Base-by-base conservation (phyloP, 164 flowering plant species). In the Tetracentron sinense region DNA sequence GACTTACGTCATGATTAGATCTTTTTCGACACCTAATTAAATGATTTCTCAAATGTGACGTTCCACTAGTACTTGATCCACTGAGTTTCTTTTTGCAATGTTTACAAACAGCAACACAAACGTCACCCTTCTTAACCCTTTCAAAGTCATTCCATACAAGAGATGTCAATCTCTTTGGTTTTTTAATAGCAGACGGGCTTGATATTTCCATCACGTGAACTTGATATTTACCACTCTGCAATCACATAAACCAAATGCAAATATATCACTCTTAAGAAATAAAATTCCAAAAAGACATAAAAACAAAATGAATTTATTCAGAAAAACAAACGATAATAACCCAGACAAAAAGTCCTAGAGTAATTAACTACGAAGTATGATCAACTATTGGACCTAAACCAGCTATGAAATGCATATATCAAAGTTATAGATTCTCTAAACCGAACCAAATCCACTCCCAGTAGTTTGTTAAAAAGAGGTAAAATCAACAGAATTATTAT, bases 61-160 rank as follows among this genome's bases (percentile, higher is more conserved):
- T 92, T 44, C 96, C 96, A 69, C 90, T 87, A 23, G 82, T 87
- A 73, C 92, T 88, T 47, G 92, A 85, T 20, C 92, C 92, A 67
- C 89, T 84, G 25, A 92, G 82, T 67, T 69, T 83, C 81, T 82
- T 89, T 63, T 78, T 82, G 61, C 94, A 92, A 58, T 87, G 92
- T 10, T 81, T 71, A 71, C 97, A 90, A 50, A 85, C 84, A 44
- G 97, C 94, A 63, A 79, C 77, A 46, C 86, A 83, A 6, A 69
- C 67, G 10, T 84, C 93, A 60, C 78, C 84, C 68, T 77, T 85
- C 66, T 79, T 81, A 52, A 90, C 77, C 71, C 89, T 80, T 67
- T 90, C 91, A 70, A 88, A 90, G 72, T 90, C 87, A 69, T 86
- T 83, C 97, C 97, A 90, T 1, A 90, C 96, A 33, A 81, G 79